These are phyloP conservation scores for Lasiodiplodia gonubiensis DNA, from an alignment of 2,329 filamentous ascomycete genomes.

Conservation along the genomic window DNA sequence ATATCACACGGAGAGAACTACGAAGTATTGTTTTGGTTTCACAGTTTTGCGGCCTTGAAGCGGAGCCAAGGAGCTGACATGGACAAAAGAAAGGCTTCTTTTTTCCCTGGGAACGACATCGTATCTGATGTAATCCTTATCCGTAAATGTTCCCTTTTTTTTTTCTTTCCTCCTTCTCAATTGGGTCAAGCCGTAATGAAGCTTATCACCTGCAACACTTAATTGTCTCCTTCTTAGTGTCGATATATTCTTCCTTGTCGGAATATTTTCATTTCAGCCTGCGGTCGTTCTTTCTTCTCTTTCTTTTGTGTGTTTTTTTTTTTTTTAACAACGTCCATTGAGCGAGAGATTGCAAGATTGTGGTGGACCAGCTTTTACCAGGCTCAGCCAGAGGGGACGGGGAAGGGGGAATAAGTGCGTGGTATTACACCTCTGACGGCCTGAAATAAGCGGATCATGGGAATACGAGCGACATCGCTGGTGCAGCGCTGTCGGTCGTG, in stretches of 20 bases:
- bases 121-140: neutral
- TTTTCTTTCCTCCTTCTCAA: neutral
- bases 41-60: neutral
- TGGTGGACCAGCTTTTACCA: neutral
- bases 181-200: neutral
- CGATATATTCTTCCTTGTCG: neutral
- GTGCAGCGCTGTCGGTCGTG: neutral
- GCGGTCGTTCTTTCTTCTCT: neutral
- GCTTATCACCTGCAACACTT: neutral
- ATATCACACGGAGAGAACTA: neutral
- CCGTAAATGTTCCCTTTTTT: neutral
- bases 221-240: neutral
- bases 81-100: conserved; percentile 7
- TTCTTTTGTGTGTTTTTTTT: neutral
- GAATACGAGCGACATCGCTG: neutral
- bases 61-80: neutral
- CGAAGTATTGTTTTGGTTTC: conserved; percentile 2
- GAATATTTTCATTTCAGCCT: neutral
- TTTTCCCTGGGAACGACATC: neutral
- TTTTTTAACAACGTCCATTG: neutral
- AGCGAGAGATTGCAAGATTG: neutral
- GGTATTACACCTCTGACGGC: neutral
- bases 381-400: neutral
- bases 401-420: neutral
- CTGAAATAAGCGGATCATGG: neutral